These are phyloP conservation scores for Neurospora tetrasperma DNA, from an alignment of 495 filamentous ascomycete genomes.

Conservation along the genomic window DNA sequence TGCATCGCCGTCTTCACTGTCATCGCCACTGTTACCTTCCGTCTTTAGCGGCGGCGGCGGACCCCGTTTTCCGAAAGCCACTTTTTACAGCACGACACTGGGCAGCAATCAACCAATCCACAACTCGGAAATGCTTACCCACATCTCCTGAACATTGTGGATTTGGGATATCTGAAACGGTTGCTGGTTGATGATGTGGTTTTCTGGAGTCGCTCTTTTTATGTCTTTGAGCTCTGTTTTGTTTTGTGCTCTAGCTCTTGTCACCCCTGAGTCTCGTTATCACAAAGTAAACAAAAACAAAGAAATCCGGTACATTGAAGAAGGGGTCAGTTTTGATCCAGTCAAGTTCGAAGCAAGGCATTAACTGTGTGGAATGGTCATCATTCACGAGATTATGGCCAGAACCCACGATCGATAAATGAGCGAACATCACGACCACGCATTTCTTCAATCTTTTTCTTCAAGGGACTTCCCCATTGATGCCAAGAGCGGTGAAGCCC, in stretches of 20 bases:
- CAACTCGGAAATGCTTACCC: neutral
- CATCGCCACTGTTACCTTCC: neutral
- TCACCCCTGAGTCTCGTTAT: neutral
- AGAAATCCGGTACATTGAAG: neutral
- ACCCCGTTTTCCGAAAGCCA: neutral
- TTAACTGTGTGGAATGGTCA: neutral
- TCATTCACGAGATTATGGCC: neutral
- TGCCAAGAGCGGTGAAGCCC: neutral
- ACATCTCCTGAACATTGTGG: neutral
- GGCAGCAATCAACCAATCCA: neutral
- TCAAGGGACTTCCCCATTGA: neutral
- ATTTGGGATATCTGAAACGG: neutral
- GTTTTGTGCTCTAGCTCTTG: neutral
- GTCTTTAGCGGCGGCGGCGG: neutral
- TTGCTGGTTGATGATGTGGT: neutral
- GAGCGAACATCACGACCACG: neutral
- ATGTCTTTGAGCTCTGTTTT: neutral
- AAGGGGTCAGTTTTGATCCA: neutral
- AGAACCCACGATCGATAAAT: neutral
- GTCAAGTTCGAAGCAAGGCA: neutral
- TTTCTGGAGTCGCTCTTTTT: neutral
- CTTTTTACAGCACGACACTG: neutral
- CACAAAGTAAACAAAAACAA: neutral
- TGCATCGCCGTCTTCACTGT: neutral
- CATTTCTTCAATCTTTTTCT: neutral